These are phyloP conservation scores for Scutellaria barbata DNA, from an alignment of 257 asterid species.

Conservation along the genomic window DNA sequence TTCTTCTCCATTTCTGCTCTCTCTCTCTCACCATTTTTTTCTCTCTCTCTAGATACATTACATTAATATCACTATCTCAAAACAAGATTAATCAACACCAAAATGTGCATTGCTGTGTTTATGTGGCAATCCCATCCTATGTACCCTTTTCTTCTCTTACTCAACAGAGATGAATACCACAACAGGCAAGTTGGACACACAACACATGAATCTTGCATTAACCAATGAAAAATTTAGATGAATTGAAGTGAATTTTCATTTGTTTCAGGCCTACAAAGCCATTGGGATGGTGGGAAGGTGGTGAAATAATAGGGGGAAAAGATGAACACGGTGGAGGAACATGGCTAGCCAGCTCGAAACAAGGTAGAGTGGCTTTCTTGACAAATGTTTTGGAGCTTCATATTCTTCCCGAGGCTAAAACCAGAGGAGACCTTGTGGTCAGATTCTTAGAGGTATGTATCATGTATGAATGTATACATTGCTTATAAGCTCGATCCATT, in stretches of 20 bases:
- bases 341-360: constrained; percentile 72
- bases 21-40: not conserved
- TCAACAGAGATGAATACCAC: constrained; percentile 82
- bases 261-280: constrained; percentile 67
- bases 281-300: constrained; percentile 76
- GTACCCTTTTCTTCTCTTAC: constrained; percentile 70
- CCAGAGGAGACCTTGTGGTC: constrained; percentile 68
- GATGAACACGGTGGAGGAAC: constrained; percentile 80
- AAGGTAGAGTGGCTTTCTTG: constrained; percentile 63
- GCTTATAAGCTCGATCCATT: not conserved
- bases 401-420: constrained; percentile 57
- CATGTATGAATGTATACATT: not conserved
- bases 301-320: constrained; percentile 66
- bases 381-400: constrained; percentile 72
- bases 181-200: constrained; percentile 48
- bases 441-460: constrained; percentile 58
- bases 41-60: not conserved
- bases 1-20: not conserved
- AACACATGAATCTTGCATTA: not conserved
- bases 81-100: constrained; percentile 1
- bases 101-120: constrained; percentile 73
- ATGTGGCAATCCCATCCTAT: constrained; percentile 68
- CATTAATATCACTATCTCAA: not conserved
- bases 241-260: not conserved
- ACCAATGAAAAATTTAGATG: not conserved